Evolutionary conservation across 2,329 filamentous ascomycete genomes (phyloP).

Genomic region (Claviceps purpurea): DNA sequence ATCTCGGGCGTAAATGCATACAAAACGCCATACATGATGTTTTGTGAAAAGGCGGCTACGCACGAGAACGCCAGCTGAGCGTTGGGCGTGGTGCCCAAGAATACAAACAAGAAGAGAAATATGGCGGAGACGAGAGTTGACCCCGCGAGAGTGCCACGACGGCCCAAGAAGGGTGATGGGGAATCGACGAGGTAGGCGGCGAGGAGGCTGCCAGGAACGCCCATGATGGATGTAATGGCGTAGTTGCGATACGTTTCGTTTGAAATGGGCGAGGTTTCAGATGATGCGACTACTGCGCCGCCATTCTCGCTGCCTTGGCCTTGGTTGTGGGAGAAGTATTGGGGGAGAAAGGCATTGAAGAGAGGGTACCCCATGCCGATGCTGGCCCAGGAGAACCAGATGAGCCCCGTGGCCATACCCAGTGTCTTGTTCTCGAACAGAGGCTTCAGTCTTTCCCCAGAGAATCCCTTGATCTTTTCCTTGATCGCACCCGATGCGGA

Average conservation of each 20-base stretch:
- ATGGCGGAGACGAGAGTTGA: slow-evolving; percentile 54
- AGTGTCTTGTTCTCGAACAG: slow-evolving; percentile 46
- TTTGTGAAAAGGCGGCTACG: slow-evolving; percentile 58
- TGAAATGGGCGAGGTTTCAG: slow-evolving; percentile 25
- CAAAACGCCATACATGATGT: slow-evolving; percentile 65
- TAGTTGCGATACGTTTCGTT: slow-evolving; percentile 62
- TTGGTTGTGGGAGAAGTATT: slow-evolving; percentile 56
- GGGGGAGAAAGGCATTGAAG: slow-evolving; percentile 83
- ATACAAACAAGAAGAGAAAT: slow-evolving; percentile 56
- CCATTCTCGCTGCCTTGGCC: slow-evolving; percentile 24
- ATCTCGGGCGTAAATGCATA: slow-evolving; percentile 69
- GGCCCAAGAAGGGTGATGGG: slow-evolving; percentile 48
- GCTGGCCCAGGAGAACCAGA: slow-evolving; percentile 72
- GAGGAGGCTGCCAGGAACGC: slow-evolving; percentile 63
- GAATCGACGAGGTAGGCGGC: slow-evolving; percentile 60
- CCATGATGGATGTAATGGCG: slow-evolving; percentile 63
- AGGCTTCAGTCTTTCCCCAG: slow-evolving; percentile 50
- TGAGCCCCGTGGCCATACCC: slow-evolving; percentile 35
- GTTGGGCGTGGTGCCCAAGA: slow-evolving; percentile 39
- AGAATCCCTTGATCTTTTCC: slow-evolving; percentile 52
- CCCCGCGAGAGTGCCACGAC: slow-evolving; percentile 56
- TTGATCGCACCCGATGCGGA: slow-evolving; percentile 31
- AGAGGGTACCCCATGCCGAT: slow-evolving; percentile 81
- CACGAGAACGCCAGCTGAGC: slow-evolving; percentile 53
- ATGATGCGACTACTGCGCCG: slow-evolving; percentile 11